A percentile compares a stretch with the other conserved stretches of the same genome.
Conservation (phyloP, 805 yeast genomes). For the Spathaspora boniae region DNA sequence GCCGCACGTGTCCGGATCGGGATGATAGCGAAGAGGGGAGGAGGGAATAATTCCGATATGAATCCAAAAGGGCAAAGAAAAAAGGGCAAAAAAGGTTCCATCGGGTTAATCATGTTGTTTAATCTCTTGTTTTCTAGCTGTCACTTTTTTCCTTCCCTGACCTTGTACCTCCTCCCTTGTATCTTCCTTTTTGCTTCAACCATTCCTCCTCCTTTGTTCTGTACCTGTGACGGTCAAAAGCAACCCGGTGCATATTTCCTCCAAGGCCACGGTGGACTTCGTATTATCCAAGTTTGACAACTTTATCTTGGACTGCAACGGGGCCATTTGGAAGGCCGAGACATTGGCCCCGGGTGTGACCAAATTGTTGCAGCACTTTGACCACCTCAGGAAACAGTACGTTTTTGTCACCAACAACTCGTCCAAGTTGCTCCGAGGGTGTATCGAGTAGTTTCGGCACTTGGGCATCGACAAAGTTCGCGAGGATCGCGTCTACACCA, state of each 20-base stretch:
- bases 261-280: conserved; percentile 14
- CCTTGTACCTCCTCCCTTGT: not conserved
- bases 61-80: no score
- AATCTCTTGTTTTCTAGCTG: no score
- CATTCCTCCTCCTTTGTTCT: not conserved
- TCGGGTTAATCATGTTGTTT: no score
- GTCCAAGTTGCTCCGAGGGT: conserved; percentile 27
- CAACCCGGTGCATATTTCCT: conserved; percentile 7
- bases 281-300: conserved; percentile 28
- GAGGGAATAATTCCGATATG: no score
- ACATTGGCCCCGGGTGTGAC: conserved; percentile 29
- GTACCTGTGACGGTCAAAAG: conserved; percentile 6
- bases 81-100: no score
- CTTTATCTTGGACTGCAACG: conserved; percentile 40
- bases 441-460: conserved; percentile 26
- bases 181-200: not conserved
- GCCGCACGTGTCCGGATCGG: no score
- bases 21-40: no score
- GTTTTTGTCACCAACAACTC: conserved; percentile 39
- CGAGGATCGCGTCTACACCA: conserved; percentile 31
- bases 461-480: conserved; percentile 26
- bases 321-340: conserved; percentile 39
- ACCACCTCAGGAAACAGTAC: conserved; percentile 20
- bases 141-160: no score
- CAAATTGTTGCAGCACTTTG: conserved; percentile 21